Evolutionary conservation across 345 rosid species (phyloP).

Genomic region (Salix brachista): DNA sequence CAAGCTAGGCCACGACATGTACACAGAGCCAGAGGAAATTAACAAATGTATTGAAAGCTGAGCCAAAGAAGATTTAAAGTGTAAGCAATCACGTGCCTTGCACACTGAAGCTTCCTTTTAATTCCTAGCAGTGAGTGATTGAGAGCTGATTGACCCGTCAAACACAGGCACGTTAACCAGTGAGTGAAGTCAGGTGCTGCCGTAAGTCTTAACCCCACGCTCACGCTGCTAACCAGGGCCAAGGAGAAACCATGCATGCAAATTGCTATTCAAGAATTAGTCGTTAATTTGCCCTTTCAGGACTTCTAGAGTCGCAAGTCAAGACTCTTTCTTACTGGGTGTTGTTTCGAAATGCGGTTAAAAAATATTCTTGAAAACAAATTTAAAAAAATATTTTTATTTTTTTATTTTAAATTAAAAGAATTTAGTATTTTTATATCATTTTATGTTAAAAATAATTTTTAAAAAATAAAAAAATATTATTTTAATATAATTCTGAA

Average conservation of each 20-base stretch:
- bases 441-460: too few relatives aligned
- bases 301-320: neutral
- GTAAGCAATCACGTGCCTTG: slow-evolving; percentile 9
- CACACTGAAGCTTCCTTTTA: neutral
- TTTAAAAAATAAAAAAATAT: too few relatives aligned
- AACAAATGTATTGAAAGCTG: slow-evolving; percentile 13
- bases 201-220: neutral
- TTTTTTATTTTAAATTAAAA: too few relatives aligned
- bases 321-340: neutral
- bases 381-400: too few relatives aligned
- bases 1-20: neutral
- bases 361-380: too few relatives aligned
- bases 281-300: neutral
- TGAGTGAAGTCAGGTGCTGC: neutral
- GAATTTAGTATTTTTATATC: too few relatives aligned
- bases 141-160: slow-evolving; percentile 10
- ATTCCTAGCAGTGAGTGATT: neutral
- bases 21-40: neutral
- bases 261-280: neutral
- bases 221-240: neutral
- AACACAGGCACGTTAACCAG: slow-evolving; percentile 27
- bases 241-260: neutral
- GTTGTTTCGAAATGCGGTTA: too few relatives aligned
- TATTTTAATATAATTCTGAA: too few relatives aligned
- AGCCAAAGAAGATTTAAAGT: neutral